Base-by-base conservation (phyloP, 345 rosid species). In the Atalantia buxifolia region DNA sequence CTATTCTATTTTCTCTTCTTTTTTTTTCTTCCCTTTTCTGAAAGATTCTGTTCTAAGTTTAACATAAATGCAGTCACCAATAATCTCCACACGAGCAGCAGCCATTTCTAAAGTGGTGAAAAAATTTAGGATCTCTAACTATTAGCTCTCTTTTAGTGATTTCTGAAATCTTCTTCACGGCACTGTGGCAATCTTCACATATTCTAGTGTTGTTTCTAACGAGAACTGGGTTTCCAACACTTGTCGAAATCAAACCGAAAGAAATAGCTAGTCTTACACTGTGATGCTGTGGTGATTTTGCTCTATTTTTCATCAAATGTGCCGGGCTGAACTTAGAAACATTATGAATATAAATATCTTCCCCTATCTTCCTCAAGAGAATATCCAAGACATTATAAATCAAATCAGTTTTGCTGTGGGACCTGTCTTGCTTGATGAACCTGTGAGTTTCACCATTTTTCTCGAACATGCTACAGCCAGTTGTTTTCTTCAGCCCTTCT, bases 21-120 rank as follows among this genome's bases (percentile, higher is more conserved):
- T 33, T 12, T 40, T 13, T 8, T 40, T 40, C 2, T 9, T 0
- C 50, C 50, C 0, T 13, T 13, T 45, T 13, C 13, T 14, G 16
- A 45, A 45, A 45, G 18, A 45, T 45, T 45, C 30, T 42, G 33
- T 64, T 19, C 18, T 2, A 16, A 42, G 56, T 13, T 22, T n/a
- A 10, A 71, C 13, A 27, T 4, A 16, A 9, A 48, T 55, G 24
- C 76, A n/a, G 35, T 82, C 80, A 89, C 92, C 95, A 87, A 76
- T 85, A 86, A 67, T 86, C 88, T 66, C 87, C 72, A 65, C 92
- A 87, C 25, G 89, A 87, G 78, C 93, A 89, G 25, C 36, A 6
- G 53, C 98, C 94, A 56, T 88, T 72, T 27, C 62, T 72, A 74
- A 93, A 93, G 81, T 89, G 95, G 84, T 93, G 97, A 80, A 85